Evolutionary conservation across 2,329 filamentous ascomycete genomes (phyloP).

Genomic region (Byssoonygena ceratinophila): DNA sequence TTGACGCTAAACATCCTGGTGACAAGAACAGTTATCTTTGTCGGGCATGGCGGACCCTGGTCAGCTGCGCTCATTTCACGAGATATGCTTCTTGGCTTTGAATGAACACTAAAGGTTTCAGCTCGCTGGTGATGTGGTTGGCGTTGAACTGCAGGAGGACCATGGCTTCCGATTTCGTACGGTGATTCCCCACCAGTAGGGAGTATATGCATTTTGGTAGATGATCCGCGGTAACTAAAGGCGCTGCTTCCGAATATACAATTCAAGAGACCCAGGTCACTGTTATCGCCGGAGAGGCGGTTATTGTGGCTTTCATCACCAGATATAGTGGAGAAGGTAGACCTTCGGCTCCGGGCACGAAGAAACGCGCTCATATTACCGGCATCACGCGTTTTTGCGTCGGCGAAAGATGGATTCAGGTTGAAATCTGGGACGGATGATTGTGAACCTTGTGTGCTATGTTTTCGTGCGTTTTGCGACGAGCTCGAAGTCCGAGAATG

Average conservation of each 20-base stretch:
- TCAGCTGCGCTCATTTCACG: constrained; percentile 18
- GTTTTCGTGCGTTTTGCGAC: constrained; percentile 28
- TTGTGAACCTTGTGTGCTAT: constrained; percentile 23
- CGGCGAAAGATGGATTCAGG: constrained; percentile 9
- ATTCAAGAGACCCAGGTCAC: constrained; percentile 44
- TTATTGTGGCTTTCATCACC: constrained; percentile 29
- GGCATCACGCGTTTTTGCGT: constrained; percentile 22
- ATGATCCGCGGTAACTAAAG: constrained; percentile 48
- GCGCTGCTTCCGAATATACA: constrained; percentile 52
- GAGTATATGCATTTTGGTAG: constrained; percentile 51
- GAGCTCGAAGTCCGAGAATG: constrained; percentile 34
- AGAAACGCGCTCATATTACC: constrained; percentile 31
- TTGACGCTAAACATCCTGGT: constrained; percentile 51
- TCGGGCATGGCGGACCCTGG: constrained; percentile 19
- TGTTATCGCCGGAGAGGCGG: constrained; percentile 37
- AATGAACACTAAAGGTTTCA: constrained; percentile 29
- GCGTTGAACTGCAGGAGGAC: constrained; percentile 15
- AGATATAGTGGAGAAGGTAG: constrained; percentile 33
- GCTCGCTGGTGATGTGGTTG: constrained; percentile 30
- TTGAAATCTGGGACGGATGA: constrained; percentile 24
- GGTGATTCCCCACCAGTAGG: constrained; percentile 31
- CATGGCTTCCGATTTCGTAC: constrained; percentile 18
- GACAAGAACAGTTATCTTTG: constrained; percentile 45
- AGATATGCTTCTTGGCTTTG: constrained; percentile 16
- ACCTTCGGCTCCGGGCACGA: constrained; percentile 36